Percentiles rank a stretch among this genome's conserved stretches.
Evolutionary conservation across 306 rosid genomes (phyloP).

Genomic region (Amphicarpaea edgeworthii): DNA sequence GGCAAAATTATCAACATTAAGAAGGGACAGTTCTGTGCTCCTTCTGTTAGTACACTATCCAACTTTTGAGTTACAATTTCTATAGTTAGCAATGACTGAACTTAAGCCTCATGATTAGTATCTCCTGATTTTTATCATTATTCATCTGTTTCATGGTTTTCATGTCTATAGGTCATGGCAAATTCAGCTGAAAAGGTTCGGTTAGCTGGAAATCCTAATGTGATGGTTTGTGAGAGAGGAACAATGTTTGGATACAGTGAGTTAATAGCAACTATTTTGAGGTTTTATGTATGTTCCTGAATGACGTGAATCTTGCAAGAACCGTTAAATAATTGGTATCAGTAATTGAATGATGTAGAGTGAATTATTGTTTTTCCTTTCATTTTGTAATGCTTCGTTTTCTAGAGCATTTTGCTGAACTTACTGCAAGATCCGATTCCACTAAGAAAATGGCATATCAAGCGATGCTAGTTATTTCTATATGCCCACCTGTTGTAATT

Average conservation of each 20-base stretch:
- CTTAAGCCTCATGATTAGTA: not conserved
- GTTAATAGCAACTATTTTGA: constrained; percentile 47
- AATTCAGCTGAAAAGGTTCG: constrained; percentile 94
- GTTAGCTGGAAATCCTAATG: constrained; percentile 93
- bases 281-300: constrained; percentile 32
- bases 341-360: constrained; percentile 7
- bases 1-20: constrained; percentile 89
- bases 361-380: constrained; percentile 11
- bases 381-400: not conserved
- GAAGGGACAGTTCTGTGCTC: constrained; percentile 99
- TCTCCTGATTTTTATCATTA: constrained; percentile 22
- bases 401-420: constrained; percentile 22
- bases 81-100: not conserved
- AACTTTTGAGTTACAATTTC: constrained; percentile 34
- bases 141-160: constrained; percentile 39
- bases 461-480: constrained; percentile 33
- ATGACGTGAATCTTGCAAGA: constrained; percentile 20
- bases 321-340: not conserved
- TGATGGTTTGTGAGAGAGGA: constrained; percentile 99
- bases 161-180: constrained; percentile 72
- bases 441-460: constrained; percentile 18
- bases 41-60: constrained; percentile 76
- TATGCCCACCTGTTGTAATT: constrained; percentile 24
- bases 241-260: constrained; percentile 99
- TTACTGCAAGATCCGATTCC: constrained; percentile 25